A percentile compares a stretch with the other conserved stretches of the same genome.
Conservation (phyloP, 352 stramenopile genomes). For the Pythium sp. region DNA sequence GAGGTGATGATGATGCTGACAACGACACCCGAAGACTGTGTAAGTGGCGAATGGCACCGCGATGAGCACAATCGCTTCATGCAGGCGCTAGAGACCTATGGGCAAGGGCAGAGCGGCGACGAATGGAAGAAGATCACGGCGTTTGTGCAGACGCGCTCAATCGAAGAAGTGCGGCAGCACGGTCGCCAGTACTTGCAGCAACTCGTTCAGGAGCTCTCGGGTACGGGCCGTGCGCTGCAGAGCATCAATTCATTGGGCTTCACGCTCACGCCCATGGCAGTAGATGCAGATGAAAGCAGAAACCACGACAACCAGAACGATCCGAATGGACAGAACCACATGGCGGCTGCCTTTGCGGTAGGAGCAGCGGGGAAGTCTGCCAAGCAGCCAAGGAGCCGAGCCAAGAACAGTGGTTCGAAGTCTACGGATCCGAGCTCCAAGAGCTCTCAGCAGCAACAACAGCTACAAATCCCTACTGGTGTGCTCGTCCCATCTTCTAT, state of each 20-base stretch:
- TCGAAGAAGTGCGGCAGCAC: conserved; percentile 67
- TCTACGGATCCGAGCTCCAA: background rate
- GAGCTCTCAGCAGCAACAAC: background rate
- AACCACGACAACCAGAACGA: conserved; percentile 33
- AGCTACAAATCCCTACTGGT: conserved; percentile 9
- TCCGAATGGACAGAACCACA: conserved; percentile 29
- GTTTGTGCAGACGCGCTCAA: conserved; percentile 64
- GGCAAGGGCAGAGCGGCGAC: conserved; percentile 41
- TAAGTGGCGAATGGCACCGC: conserved; percentile 33
- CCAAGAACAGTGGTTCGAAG: conserved; percentile 1
- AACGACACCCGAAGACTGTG: background rate
- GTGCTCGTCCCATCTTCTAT: background rate
- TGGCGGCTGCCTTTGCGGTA: background rate
- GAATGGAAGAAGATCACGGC: conserved; percentile 72
- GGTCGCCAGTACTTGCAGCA: conserved; percentile 72
- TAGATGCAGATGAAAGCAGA: background rate
- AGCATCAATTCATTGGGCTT: conserved; percentile 3
- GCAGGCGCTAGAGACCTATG: conserved; percentile 73
- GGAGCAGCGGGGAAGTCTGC: background rate
- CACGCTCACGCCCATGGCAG: background rate
- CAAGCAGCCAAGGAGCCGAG: conserved; percentile 11
- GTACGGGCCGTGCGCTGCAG: conserved; percentile 1
- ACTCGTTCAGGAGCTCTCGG: conserved; percentile 49
- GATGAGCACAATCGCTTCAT: conserved; percentile 83
- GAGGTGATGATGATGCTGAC: background rate